phyloP scores from a whole-genome alignment of 129 eudicot genomes.

The Ambrosia artemisiifolia region DNA sequence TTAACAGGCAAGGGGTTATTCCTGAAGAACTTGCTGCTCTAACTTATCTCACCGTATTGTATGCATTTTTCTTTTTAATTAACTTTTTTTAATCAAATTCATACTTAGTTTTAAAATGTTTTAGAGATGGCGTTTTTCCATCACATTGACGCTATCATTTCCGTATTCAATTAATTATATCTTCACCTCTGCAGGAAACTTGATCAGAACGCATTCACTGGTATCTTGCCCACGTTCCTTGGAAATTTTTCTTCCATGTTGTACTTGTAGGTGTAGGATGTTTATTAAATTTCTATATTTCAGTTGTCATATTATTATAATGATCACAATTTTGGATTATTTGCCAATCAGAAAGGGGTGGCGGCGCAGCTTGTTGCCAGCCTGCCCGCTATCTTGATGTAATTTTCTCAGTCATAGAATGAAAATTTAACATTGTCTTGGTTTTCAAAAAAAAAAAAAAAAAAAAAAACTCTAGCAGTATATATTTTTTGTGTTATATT shows the following conservation, averaged over 20 bases:
- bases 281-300: background rate
- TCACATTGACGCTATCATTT: slow-evolving; percentile 1
- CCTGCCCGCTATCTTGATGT: too few relatives aligned
- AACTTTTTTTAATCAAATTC: background rate
- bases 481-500: background rate
- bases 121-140: background rate
- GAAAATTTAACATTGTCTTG: too few relatives aligned
- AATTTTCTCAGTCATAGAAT: too few relatives aligned
- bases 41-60: slow-evolving; percentile 44
- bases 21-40: slow-evolving; percentile 45
- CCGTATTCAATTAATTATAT: background rate
- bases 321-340: background rate
- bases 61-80: slow-evolving; percentile 20
- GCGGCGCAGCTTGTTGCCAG: too few relatives aligned
- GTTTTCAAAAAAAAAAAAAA: too few relatives aligned
- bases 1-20: slow-evolving; percentile 39
- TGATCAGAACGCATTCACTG: slow-evolving; percentile 59
- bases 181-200: slow-evolving; percentile 36
- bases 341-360: too few relatives aligned
- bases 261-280: slow-evolving; percentile 35
- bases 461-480: background rate
- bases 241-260: slow-evolving; percentile 46
- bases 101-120: background rate
- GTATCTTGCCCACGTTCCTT: slow-evolving; percentile 59
- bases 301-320: background rate